Conservation (phyloP, 2,329 filamentous ascomycete genomes). For the Lasiodiplodia hormozganensis region DNA sequence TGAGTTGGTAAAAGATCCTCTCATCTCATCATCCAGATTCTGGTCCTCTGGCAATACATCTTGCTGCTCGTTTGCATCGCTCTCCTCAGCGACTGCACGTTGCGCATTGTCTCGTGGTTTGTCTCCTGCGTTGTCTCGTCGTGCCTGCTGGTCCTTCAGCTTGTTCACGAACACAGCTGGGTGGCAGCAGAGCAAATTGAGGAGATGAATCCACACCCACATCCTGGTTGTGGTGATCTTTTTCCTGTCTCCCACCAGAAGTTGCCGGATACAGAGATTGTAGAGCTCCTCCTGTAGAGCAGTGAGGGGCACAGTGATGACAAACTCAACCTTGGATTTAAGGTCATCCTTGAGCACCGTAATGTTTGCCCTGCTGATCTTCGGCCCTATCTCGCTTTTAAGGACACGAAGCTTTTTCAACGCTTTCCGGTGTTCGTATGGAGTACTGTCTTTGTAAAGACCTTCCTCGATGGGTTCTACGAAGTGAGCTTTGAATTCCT, state of each 20-base stretch:
- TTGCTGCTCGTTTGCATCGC: constrained; percentile 5
- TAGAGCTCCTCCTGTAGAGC: constrained; percentile 71
- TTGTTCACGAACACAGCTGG: constrained; percentile 54
- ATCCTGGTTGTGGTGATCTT: constrained; percentile 53
- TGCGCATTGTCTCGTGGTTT: background rate
- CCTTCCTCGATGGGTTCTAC: constrained; percentile 76
- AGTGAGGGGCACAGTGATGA: constrained; percentile 76
- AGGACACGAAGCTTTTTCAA: constrained; percentile 73
- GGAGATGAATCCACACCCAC: constrained; percentile 62
- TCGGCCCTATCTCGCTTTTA: constrained; percentile 75
- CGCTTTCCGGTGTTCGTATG: constrained; percentile 62
- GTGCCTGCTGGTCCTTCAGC: constrained; percentile 34
- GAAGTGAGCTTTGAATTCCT: constrained; percentile 75
- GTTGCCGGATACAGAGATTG: constrained; percentile 55
- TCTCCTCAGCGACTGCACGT: constrained; percentile 2
- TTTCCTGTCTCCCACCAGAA: constrained; percentile 36
- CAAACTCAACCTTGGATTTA: constrained; percentile 80
- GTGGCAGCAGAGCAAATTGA: constrained; percentile 66
- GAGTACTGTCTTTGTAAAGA: constrained; percentile 69
- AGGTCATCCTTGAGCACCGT: constrained; percentile 70
- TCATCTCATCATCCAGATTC: background rate
- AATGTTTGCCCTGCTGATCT: constrained; percentile 78
- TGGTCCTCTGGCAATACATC: background rate
- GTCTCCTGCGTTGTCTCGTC: background rate
- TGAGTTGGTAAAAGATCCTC: background rate